Conservation (phyloP, 2,329 filamentous ascomycete genomes). For the Orbilia ellipsospora region DNA sequence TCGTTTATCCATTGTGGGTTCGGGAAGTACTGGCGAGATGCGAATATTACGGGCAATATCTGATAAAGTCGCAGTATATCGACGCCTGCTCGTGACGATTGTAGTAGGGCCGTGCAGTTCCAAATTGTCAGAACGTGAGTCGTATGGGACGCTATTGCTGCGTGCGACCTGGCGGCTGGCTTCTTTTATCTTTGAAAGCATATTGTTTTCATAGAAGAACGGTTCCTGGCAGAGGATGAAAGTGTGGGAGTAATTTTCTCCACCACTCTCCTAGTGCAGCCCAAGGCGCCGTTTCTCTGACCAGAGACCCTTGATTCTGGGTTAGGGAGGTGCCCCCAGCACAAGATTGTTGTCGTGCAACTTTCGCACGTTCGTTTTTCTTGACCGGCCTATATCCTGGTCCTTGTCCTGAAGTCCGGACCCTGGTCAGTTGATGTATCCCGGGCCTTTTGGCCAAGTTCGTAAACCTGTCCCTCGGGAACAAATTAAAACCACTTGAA, state of each 20-base stretch:
- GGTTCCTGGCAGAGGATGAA: conserved; percentile 5
- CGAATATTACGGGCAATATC: conserved; percentile 20
- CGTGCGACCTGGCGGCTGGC: conserved; percentile 49
- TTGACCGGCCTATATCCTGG: conserved; percentile 30
- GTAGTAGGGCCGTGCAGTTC: conserved; percentile 22
- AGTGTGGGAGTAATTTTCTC: conserved; percentile 54
- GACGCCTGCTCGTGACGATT: conserved; percentile 36
- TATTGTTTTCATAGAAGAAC: conserved; percentile 23
- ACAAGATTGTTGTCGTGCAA: conserved; percentile 40
- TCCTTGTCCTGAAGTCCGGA: conserved; percentile 22
- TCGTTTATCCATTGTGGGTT: conserved; percentile 39
- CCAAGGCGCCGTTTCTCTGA: conserved; percentile 43
- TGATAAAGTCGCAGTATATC: conserved; percentile 29
- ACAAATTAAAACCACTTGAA: conserved; percentile 25
- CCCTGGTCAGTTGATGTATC: conserved; percentile 44
- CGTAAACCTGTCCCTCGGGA: conserved; percentile 54
- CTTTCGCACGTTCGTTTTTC: conserved; percentile 53
- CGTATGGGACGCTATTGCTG: conserved; percentile 52
- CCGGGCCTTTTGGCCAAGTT: conserved; percentile 49
- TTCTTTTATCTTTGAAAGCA: conserved; percentile 55
- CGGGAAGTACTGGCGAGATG: conserved; percentile 3
- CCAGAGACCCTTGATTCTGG: conserved; percentile 48
- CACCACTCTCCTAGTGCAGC: conserved; percentile 37
- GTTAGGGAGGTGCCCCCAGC: conserved; percentile 50
- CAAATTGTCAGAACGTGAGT: conserved; percentile 22